phyloP scores from a whole-genome alignment of 306 rosid genomes.

The Amphicarpaea edgeworthii region DNA sequence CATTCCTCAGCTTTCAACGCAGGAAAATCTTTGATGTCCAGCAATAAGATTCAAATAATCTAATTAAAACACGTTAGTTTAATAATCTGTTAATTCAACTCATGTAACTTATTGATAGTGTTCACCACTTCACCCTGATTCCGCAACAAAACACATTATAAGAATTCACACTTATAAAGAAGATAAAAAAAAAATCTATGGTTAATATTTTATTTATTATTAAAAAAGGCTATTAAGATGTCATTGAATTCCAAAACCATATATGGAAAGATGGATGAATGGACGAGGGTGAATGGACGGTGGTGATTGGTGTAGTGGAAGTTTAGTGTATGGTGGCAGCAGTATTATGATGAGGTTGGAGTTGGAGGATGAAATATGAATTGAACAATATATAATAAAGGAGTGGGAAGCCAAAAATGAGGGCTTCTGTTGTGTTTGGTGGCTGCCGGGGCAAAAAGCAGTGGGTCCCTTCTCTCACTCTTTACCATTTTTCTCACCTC shows the following conservation, averaged over 20 bases:
- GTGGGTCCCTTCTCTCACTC: conserved; percentile 43
- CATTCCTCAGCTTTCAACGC: not conserved
- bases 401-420: conserved; percentile 49
- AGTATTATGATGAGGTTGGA: conserved; percentile 16
- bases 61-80: not conserved
- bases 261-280: not conserved
- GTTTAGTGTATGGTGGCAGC: conserved; percentile 42
- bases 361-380: conserved; percentile 40
- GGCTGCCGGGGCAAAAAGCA: conserved; percentile 63
- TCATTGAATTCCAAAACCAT: too few relatives aligned
- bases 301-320: not conserved
- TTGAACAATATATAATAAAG: conserved; percentile 46
- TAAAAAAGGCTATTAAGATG: too few relatives aligned
- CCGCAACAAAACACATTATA: too few relatives aligned
- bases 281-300: conserved; percentile 24
- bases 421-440: conserved; percentile 59
- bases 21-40: not conserved
- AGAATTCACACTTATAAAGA: too few relatives aligned
- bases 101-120: not conserved
- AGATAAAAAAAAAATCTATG: too few relatives aligned
- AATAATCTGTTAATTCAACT: not conserved
- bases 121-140: not conserved
- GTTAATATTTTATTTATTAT: too few relatives aligned
- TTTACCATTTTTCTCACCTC: conserved; percentile 40
- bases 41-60: not conserved